Evolutionary conservation across 2,329 filamentous ascomycete genomes (phyloP).

Genomic region (Clarireedia paspali): DNA sequence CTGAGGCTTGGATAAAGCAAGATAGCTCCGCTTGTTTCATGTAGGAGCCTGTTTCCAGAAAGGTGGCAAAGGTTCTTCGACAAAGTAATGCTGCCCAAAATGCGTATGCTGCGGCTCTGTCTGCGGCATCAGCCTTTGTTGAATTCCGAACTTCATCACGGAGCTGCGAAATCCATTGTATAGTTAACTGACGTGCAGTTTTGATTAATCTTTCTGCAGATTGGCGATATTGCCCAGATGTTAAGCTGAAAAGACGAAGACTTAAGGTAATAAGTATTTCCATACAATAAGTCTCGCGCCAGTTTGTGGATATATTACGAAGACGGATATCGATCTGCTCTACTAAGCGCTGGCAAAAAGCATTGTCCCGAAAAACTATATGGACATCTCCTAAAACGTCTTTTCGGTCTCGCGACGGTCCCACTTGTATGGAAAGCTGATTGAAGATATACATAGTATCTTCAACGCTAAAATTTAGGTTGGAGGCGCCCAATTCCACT

Average conservation of each 20-base stretch:
- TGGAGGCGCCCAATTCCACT: slow-evolving; percentile 42
- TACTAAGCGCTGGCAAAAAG: slow-evolving; percentile 42
- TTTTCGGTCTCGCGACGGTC: slow-evolving; percentile 33
- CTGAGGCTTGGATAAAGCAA: slow-evolving; percentile 33
- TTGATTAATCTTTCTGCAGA: slow-evolving; percentile 30
- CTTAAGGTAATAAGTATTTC: slow-evolving; percentile 45
- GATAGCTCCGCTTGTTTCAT: slow-evolving; percentile 15
- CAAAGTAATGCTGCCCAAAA: slow-evolving; percentile 52
- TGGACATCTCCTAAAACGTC: slow-evolving; percentile 40
- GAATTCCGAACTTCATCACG: slow-evolving; percentile 37
- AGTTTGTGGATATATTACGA: slow-evolving; percentile 42
- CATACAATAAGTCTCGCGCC: slow-evolving; percentile 53
- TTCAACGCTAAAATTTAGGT: slow-evolving; percentile 52
- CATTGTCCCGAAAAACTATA: slow-evolving; percentile 38
- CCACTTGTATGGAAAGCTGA: slow-evolving; percentile 45
- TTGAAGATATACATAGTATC: slow-evolving; percentile 40
- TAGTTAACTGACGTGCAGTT: slow-evolving; percentile 33
- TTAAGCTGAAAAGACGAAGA: slow-evolving; percentile 30
- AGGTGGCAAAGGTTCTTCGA: slow-evolving; percentile 35
- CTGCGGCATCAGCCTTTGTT: slow-evolving; percentile 31
- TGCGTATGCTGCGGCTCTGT: slow-evolving; percentile 36
- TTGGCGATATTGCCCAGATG: slow-evolving; percentile 7
- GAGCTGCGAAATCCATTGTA: slow-evolving; percentile 43
- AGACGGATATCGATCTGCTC: slow-evolving; percentile 42
- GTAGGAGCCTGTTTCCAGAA: background rate